phyloP scores from a whole-genome alignment of 371 early-diverging fungal genomes.

The Chytridium lagenaria region DNA sequence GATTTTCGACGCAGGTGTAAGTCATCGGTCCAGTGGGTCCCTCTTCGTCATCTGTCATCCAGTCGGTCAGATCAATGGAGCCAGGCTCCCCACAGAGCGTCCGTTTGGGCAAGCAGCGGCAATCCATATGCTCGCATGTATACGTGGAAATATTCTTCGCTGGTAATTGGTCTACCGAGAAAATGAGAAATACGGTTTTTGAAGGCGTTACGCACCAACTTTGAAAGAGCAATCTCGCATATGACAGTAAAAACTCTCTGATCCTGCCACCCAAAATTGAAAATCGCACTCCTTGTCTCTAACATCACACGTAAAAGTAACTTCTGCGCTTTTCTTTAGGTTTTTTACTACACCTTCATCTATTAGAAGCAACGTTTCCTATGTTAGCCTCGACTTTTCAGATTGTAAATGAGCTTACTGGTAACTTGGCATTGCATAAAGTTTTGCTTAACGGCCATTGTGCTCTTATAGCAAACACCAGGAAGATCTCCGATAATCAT shows the following conservation, averaged over 20 bases:
- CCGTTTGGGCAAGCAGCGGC: conserved; percentile 63
- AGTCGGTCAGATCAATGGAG: conserved; percentile 50
- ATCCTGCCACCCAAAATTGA: conserved; percentile 49
- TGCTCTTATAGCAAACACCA: conserved; percentile 85
- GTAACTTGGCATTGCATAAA: conserved; percentile 89
- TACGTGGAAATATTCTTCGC: conserved; percentile 46
- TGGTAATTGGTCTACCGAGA: conserved; percentile 53
- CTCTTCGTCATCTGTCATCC: conserved; percentile 58
- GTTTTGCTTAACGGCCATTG: conserved; percentile 76
- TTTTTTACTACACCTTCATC: conserved; percentile 44
- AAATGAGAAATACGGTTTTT: conserved; percentile 50
- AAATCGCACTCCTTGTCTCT: conserved; percentile 39
- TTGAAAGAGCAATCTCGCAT: conserved; percentile 39
- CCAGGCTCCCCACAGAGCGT: conserved; percentile 67
- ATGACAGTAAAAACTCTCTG: conserved; percentile 50
- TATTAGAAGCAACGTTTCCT: background rate
- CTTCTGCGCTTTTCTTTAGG: conserved; percentile 44
- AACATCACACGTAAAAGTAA: conserved; percentile 42
- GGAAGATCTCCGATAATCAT: conserved; percentile 76
- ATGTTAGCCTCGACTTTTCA: background rate
- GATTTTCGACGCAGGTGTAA: conserved; percentile 38
- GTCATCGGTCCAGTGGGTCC: conserved; percentile 62
- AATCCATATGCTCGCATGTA: conserved; percentile 57
- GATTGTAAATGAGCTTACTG: conserved; percentile 60
- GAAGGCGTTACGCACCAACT: conserved; percentile 33